These are phyloP conservation scores for Hevea brasiliensis DNA, from an alignment of 345 rosid species.

Conservation along the genomic window DNA sequence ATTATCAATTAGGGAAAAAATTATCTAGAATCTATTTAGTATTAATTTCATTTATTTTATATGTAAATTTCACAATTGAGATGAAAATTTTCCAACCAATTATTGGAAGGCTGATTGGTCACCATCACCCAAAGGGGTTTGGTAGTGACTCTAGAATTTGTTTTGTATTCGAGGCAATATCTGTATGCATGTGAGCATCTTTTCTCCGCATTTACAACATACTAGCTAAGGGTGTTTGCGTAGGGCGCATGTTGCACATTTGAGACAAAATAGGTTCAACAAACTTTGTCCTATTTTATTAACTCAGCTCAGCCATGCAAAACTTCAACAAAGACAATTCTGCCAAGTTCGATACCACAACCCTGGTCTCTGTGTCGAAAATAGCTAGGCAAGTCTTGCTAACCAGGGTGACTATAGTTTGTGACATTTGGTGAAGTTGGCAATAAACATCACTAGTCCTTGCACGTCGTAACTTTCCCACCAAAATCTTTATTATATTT, in stretches of 20 bases:
- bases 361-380: neutral
- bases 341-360: neutral
- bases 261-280: neutral
- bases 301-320: neutral
- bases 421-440: neutral
- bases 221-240: neutral
- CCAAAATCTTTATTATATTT: neutral
- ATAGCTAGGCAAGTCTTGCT: neutral
- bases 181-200: neutral
- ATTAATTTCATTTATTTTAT: too few species aligned
- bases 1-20: too few species aligned
- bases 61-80: too few species aligned
- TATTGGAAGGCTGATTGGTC: slow-evolving; percentile 13
- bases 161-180: neutral
- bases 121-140: neutral
- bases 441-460: neutral
- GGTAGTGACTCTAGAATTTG: slow-evolving; percentile 2
- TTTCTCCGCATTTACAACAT: neutral
- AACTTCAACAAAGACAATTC: neutral
- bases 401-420: neutral
- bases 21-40: too few species aligned
- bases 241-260: neutral
- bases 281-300: slow-evolving; percentile 1
- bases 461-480: neutral
- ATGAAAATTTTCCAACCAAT: too few species aligned